phyloP scores from a whole-genome alignment of 2,329 filamentous ascomycete genomes.

The Penicillium hesseltinei region DNA sequence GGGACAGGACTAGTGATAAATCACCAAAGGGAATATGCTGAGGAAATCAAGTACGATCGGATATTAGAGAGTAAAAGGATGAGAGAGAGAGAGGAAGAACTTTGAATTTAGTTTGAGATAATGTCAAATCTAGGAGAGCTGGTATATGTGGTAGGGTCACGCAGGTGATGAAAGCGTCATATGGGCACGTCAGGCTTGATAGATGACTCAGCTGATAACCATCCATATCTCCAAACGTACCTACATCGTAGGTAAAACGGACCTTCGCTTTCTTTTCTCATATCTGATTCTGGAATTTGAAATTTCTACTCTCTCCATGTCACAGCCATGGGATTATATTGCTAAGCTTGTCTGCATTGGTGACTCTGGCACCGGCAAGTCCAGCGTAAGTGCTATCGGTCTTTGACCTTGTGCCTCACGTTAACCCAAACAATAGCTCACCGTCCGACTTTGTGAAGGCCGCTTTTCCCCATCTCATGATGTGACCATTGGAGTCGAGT shows the following conservation, averaged over 20 bases:
- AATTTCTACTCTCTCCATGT: conserved; percentile 39
- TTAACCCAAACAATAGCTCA: conserved; percentile 59
- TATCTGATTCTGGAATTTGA: background rate
- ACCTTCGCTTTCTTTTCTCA: conserved; percentile 1
- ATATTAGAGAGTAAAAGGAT: background rate
- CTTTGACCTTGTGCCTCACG: background rate
- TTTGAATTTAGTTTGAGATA: background rate
- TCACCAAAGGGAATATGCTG: background rate
- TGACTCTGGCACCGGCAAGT: conserved; percentile 95
- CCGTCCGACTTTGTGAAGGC: conserved; percentile 92
- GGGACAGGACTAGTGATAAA: background rate
- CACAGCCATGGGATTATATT: conserved; percentile 89
- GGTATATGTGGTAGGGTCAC: conserved; percentile 8
- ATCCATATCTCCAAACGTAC: conserved; percentile 1
- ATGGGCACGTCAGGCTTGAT: conserved; percentile 34
- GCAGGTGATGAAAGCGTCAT: conserved; percentile 36
- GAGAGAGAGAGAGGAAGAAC: background rate
- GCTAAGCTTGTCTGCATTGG: conserved; percentile 98
- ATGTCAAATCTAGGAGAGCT: conserved; percentile 4
- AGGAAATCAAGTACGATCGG: conserved; percentile 1
- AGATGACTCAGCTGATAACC: conserved; percentile 37
- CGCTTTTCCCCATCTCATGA: conserved; percentile 93
- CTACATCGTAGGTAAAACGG: background rate
- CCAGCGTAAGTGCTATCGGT: conserved; percentile 52
- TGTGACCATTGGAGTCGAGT: conserved; percentile 96